phyloP scores from a whole-genome alignment of 2,329 filamentous ascomycete genomes.

The Microdochium paspali region DNA sequence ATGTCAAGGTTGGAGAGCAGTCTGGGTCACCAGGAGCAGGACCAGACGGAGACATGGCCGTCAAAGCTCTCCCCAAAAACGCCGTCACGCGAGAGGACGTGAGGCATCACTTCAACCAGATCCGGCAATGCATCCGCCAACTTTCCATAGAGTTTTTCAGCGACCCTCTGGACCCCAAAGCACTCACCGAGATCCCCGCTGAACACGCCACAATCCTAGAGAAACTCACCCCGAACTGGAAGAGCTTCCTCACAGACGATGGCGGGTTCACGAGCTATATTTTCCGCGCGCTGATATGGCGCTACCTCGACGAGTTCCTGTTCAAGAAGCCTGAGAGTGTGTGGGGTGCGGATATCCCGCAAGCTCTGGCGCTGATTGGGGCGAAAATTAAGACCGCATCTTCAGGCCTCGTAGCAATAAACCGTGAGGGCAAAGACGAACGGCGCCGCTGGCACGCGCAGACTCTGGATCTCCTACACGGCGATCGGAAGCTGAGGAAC shows the following conservation, averaged over 20 bases:
- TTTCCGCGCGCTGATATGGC: conserved; percentile 19
- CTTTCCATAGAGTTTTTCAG: conserved; percentile 5
- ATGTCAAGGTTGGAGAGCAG: too few relatives aligned
- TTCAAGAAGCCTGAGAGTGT: conserved; percentile 11
- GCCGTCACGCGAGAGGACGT: not conserved
- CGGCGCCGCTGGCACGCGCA: conserved; percentile 12
- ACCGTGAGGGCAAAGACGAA: too few relatives aligned
- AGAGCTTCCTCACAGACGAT: conserved; percentile 11
- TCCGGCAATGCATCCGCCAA: not conserved
- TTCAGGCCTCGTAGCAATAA: not conserved
- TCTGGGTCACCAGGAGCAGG: too few relatives aligned
- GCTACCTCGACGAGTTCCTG: conserved; percentile 13
- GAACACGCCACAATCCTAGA: conserved; percentile 10
- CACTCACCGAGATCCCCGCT: conserved; percentile 6
- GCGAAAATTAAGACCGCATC: conserved; percentile 3
- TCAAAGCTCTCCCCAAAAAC: too few relatives aligned
- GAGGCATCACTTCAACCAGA: not conserved
- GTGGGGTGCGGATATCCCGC: conserved; percentile 11
- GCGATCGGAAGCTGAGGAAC: conserved; percentile 2
- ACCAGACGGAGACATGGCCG: too few relatives aligned
- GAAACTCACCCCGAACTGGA: conserved; percentile 15
- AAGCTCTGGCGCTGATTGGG: conserved; percentile 2
- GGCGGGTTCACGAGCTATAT: conserved; percentile 13
- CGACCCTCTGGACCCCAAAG: conserved; percentile 3
- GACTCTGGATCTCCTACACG: conserved; percentile 11